Evolutionary conservation across 768 basidiomycete species (phyloP).

Genomic region (Stropharia rugosoannulata): DNA sequence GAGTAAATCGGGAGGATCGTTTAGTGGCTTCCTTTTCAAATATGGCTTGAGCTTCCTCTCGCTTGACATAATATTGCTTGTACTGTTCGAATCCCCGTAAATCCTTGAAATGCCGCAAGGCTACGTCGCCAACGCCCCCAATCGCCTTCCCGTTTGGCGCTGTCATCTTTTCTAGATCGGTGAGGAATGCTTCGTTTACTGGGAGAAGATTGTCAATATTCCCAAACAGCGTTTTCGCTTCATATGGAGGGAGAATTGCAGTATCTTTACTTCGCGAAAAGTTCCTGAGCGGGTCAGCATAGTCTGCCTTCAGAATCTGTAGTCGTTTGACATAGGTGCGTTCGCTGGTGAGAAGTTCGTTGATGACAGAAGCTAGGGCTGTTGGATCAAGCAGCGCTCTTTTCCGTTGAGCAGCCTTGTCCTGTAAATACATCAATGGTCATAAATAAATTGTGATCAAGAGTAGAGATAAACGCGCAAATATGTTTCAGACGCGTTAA

Average conservation of each 20-base stretch:
- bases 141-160: conserved; percentile 57
- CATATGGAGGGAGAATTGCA: conserved; percentile 84
- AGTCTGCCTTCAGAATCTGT: conserved; percentile 79
- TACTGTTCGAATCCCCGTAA: conserved; percentile 87
- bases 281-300: conserved; percentile 86
- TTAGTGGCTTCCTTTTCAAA: conserved; percentile 83
- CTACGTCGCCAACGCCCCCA: conserved; percentile 80
- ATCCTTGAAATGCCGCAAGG: conserved; percentile 83
- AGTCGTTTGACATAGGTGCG: conserved; percentile 85
- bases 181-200: conserved; percentile 86
- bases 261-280: conserved; percentile 86
- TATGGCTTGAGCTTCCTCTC: conserved; percentile 88
- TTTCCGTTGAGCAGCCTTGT: conserved; percentile 44
- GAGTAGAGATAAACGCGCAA: not conserved
- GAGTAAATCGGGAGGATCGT: conserved; percentile 77
- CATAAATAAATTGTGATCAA: not conserved
- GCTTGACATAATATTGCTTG: conserved; percentile 86
- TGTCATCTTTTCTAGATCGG: conserved; percentile 79
- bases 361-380: conserved; percentile 71
- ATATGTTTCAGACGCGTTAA: not conserved
- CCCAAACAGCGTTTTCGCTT: conserved; percentile 91
- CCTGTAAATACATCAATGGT: conserved; percentile 23
- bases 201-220: conserved; percentile 89
- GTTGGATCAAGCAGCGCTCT: conserved; percentile 64
- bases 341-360: conserved; percentile 88